These are phyloP conservation scores for Cucurbita ficifolia DNA, from an alignment of 306 rosid species.

Conservation along the genomic window DNA sequence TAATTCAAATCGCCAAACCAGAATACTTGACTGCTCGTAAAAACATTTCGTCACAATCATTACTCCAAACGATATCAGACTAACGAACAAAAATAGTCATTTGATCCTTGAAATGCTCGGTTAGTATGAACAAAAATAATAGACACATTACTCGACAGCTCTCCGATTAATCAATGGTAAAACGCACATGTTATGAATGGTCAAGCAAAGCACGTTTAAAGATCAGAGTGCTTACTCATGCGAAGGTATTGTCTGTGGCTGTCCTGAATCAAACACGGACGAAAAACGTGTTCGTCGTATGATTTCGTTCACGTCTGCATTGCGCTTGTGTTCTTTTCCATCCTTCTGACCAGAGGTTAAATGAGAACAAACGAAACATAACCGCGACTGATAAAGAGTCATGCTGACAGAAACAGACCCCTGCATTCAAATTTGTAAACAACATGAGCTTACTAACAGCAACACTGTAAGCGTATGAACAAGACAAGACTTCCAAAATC, in stretches of 20 bases:
- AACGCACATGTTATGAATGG: background rate
- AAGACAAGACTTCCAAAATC: no score
- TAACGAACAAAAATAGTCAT: background rate
- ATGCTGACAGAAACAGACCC: slow-evolving; percentile 92
- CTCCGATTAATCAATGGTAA: background rate
- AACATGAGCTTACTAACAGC: no score
- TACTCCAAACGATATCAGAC: background rate
- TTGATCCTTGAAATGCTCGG: background rate
- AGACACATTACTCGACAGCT: background rate
- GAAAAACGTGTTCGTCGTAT: slow-evolving; percentile 69
- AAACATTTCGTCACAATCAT: slow-evolving; percentile 15
- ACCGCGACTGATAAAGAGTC: slow-evolving; percentile 78
- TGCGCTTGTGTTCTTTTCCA: slow-evolving; percentile 71
- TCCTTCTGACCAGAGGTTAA: slow-evolving; percentile 87
- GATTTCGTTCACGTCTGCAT: slow-evolving; percentile 73
- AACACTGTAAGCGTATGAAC: background rate
- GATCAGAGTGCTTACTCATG: slow-evolving; percentile 57
- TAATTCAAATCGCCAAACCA: slow-evolving; percentile 97
- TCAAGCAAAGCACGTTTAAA: background rate
- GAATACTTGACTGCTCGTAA: slow-evolving; percentile 61
- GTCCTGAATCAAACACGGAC: slow-evolving; percentile 54
- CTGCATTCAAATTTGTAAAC: slow-evolving; percentile 24
- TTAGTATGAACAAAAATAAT: background rate
- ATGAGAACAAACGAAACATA: slow-evolving; percentile 96
- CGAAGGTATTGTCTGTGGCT: slow-evolving; percentile 69